phyloP scores from a whole-genome alignment of 805 yeast species.

The Metschnikowia colocasiae region DNA sequence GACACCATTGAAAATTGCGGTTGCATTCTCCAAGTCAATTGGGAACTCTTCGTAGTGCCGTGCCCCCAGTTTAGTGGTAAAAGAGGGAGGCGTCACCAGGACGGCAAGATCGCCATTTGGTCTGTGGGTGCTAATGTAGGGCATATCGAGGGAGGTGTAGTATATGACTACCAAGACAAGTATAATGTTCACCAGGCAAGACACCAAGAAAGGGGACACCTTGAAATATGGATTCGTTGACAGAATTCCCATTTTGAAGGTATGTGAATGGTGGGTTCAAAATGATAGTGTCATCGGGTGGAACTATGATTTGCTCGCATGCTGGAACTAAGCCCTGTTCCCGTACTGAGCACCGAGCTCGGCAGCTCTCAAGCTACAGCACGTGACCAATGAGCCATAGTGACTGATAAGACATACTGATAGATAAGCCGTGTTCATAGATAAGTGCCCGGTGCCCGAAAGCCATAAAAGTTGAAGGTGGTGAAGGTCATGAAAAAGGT shows the following conservation, averaged over 20 bases:
- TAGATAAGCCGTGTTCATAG: background rate
- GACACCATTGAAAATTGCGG: slow-evolving; percentile 54
- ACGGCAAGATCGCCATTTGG: background rate
- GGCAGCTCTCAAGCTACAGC: background rate
- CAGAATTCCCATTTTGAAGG: background rate
- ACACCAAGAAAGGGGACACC: background rate
- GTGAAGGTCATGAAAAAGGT: too few relatives aligned
- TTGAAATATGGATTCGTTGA: background rate
- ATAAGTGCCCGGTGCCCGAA: too few relatives aligned
- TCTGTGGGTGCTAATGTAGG: background rate
- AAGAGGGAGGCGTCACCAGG: background rate
- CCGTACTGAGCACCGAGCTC: background rate
- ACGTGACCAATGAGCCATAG: background rate
- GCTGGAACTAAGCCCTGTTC: too few relatives aligned
- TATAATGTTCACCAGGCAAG: background rate
- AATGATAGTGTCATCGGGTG: background rate
- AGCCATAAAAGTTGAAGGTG: too few relatives aligned
- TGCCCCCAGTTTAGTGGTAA: background rate
- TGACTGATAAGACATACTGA: background rate
- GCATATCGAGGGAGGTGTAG: background rate
- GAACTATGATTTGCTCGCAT: background rate
- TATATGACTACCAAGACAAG: background rate
- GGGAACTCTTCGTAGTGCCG: slow-evolving; percentile 6
- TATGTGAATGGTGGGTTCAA: background rate
- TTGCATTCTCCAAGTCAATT: slow-evolving; percentile 48